These are phyloP conservation scores for Phenoliferia sp. DNA, from an alignment of 1,284 basidiomycete species.

Conservation along the genomic window DNA sequence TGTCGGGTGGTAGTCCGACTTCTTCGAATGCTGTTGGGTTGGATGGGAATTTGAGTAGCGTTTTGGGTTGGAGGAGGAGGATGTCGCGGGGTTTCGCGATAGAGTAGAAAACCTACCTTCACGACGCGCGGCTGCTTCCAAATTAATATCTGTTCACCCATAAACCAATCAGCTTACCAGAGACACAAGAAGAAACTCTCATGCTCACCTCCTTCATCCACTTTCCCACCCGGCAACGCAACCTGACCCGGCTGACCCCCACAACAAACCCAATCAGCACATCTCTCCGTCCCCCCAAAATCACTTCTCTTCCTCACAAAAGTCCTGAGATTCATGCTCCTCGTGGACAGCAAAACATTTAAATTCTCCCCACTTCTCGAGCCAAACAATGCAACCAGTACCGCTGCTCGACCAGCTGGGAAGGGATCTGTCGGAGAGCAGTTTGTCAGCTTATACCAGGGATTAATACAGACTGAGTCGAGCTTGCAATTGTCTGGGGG, in stretches of 20 bases:
- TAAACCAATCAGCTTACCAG: accelerated
- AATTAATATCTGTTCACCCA: constrained; percentile 19
- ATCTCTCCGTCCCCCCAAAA: too few species aligned
- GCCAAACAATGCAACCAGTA: constrained; percentile 25
- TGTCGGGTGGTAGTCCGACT: constrained; percentile 33
- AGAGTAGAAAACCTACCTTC: constrained; percentile 22
- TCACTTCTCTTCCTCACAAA: constrained; percentile 9
- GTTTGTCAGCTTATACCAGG: background rate
- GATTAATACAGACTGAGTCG: accelerated
- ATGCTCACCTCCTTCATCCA: constrained; percentile 25
- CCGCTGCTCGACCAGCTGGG: constrained; percentile 21
- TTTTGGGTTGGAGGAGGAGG: background rate
- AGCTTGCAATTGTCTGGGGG: constrained; percentile 17
- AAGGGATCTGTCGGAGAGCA: constrained; percentile 3
- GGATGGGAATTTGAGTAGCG: background rate
- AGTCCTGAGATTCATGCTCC: constrained; percentile 13
- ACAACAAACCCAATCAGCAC: background rate
- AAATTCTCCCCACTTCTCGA: constrained; percentile 24
- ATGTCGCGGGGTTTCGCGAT: background rate
- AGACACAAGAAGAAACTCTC: background rate
- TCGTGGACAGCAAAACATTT: constrained; percentile 28
- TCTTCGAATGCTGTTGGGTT: constrained; percentile 32
- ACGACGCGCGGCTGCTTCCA: constrained; percentile 34
- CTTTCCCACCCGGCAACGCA: constrained; percentile 35
- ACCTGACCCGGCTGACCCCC: constrained; percentile 35